Conservation (phyloP, 208 protist species). For the Vickermania spadyakhi region DNA sequence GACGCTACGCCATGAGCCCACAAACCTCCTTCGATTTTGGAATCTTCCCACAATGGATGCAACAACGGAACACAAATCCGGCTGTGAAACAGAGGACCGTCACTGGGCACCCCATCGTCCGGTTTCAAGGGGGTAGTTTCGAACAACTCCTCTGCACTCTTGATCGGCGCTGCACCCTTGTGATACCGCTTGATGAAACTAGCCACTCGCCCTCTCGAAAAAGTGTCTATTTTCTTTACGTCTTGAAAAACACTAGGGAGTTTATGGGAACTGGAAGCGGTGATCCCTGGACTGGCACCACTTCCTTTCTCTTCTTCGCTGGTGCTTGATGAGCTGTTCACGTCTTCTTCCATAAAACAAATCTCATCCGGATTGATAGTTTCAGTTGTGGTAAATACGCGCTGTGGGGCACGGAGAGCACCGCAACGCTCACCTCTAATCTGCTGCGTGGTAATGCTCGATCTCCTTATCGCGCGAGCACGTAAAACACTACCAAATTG, state of each 20-base stretch:
- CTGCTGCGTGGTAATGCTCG: too few relatives aligned
- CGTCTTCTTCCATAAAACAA: conserved; percentile 15
- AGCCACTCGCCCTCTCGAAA: conserved; percentile 62
- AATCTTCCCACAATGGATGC: conserved; percentile 8
- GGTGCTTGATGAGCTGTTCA: too few relatives aligned
- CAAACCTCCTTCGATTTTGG: conserved; percentile 12
- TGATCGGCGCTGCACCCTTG: conserved; percentile 13
- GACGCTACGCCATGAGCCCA: conserved; percentile 78
- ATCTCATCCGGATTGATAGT: conserved; percentile 17
- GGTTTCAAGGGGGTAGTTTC: conserved; percentile 1
- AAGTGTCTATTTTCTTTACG: conserved; percentile 32
- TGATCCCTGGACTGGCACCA: neutral
- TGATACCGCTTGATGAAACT: conserved; percentile 75
- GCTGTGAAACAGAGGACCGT: conserved; percentile 25
- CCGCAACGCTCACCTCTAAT: too few relatives aligned
- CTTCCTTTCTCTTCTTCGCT: too few relatives aligned
- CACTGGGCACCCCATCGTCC: neutral
- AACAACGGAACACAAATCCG: conserved; percentile 26
- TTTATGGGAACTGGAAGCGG: conserved; percentile 2
- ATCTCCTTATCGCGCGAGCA: too few relatives aligned
- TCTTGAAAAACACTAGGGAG: conserved; percentile 21
- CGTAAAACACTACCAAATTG: too few relatives aligned
- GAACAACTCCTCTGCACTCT: conserved; percentile 25
- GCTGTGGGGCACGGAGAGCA: neutral
- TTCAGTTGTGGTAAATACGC: conserved; percentile 10